Evolutionary conservation across 164 flowering plant genomes (phyloP).

Genomic region (Macadamia integrifolia): DNA sequence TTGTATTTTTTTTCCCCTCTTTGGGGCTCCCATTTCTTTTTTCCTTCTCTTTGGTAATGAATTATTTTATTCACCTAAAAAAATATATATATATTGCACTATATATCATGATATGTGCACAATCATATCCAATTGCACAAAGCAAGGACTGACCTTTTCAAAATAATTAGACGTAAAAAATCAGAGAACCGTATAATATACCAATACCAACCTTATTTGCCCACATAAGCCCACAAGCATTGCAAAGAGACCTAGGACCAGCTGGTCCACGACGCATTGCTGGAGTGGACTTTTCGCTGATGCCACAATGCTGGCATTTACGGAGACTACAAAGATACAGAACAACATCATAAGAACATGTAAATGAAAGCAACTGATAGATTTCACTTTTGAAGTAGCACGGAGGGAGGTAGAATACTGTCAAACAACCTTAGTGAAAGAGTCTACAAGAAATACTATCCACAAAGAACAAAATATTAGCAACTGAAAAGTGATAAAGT

Average conservation of each 20-base stretch:
- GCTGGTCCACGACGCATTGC: conserved; percentile 69
- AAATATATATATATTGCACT: too few relatives aligned
- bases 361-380: neutral
- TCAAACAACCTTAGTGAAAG: too few relatives aligned
- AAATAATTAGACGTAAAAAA: neutral
- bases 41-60: too few relatives aligned
- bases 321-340: conserved; percentile 15
- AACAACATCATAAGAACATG: conserved; percentile 2
- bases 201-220: conserved; percentile 44
- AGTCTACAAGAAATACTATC: neutral
- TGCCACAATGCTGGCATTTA: conserved; percentile 60
- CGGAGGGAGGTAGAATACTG: too few relatives aligned
- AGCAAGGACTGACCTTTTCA: neutral
- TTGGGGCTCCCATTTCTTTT: too few relatives aligned
- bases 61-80: too few relatives aligned
- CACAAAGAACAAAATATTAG: neutral
- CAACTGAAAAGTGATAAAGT: neutral
- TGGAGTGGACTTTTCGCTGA: conserved; percentile 46
- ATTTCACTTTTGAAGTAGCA: neutral
- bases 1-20: too few relatives aligned
- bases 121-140: neutral
- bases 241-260: conserved; percentile 65
- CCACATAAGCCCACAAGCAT: conserved; percentile 75
- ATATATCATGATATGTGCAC: too few relatives aligned
- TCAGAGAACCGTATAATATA: too few relatives aligned